Conservation (phyloP, 2,329 filamentous ascomycete species). For the Talaromyces sp. region DNA sequence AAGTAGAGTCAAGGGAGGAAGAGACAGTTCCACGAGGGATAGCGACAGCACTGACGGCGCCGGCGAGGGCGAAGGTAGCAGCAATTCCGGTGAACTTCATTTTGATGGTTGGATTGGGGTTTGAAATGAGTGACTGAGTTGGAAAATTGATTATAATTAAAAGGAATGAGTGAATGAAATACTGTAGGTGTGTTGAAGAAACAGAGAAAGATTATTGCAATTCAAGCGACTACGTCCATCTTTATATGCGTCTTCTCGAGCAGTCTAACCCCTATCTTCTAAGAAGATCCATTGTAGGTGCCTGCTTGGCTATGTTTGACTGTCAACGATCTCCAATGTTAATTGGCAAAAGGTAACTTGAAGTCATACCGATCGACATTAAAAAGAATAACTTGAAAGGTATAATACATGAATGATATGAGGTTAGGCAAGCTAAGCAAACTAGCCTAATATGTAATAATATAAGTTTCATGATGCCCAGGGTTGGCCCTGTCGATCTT, state of each 20-base stretch:
- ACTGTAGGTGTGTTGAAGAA: not conserved
- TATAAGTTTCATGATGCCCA: not conserved
- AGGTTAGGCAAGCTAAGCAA: not conserved
- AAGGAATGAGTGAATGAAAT: not conserved
- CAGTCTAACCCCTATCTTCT: not conserved
- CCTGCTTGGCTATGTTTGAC: not conserved
- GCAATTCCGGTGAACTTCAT: constrained; percentile 39
- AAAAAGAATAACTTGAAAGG: not conserved
- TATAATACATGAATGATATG: not conserved
- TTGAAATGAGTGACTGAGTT: constrained; percentile 26
- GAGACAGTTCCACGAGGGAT: constrained; percentile 26
- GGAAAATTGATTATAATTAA: not conserved
- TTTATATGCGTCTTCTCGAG: not conserved
- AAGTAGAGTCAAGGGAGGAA: constrained; percentile 21
- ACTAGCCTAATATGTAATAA: not conserved
- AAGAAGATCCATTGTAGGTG: not conserved
- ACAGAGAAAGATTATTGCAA: not conserved
- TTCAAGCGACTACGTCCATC: too few species aligned
- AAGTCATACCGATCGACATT: not conserved
- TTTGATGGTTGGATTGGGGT: constrained; percentile 20
- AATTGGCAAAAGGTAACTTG: not conserved
- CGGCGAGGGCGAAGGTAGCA: constrained; percentile 30
- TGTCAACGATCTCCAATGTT: not conserved
- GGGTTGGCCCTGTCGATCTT: not conserved
- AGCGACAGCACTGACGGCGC: constrained; percentile 29